Conservation (phyloP, 768 basidiomycete genomes). For the Auricularia sp. region DNA sequence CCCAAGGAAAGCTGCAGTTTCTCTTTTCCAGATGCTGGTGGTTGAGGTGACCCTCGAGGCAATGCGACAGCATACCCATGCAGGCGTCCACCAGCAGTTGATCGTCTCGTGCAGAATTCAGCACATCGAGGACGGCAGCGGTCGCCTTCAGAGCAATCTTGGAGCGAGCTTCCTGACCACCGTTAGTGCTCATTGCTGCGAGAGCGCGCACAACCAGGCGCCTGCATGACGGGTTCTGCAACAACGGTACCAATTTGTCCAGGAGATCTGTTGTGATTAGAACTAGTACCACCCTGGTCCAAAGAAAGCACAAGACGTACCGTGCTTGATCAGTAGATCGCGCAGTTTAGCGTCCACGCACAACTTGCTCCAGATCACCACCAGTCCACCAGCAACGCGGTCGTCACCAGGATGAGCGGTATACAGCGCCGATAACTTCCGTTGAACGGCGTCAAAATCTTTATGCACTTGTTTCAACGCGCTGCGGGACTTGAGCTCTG, state of each 20-base stretch:
- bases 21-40: constrained; percentile 30
- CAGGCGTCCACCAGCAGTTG: constrained; percentile 38
- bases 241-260: constrained; percentile 44
- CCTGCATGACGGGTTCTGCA: constrained; percentile 38
- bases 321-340: constrained; percentile 48
- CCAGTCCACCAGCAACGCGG: constrained; percentile 44
- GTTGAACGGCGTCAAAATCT: constrained; percentile 44
- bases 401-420: constrained; percentile 32
- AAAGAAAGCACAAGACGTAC: constrained; percentile 21
- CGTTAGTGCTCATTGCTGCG: constrained; percentile 52
- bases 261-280: constrained; percentile 35
- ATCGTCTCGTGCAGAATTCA: constrained; percentile 45
- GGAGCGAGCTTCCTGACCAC: constrained; percentile 37
- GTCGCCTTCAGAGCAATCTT: constrained; percentile 40
- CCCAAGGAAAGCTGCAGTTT: constrained; percentile 23
- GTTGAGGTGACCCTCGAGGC: constrained; percentile 27
- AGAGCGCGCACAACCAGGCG: constrained; percentile 47
- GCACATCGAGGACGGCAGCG: constrained; percentile 32
- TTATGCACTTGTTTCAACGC: constrained; percentile 56
- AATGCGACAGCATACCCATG: constrained; percentile 44
- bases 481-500: constrained; percentile 46
- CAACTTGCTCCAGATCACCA: constrained; percentile 57
- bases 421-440: constrained; percentile 41
- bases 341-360: constrained; percentile 49
- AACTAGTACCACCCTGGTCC: background rate